These are phyloP conservation scores for Sporothrix luriei DNA, from an alignment of 2,329 filamentous ascomycete genomes.

Conservation along the genomic window DNA sequence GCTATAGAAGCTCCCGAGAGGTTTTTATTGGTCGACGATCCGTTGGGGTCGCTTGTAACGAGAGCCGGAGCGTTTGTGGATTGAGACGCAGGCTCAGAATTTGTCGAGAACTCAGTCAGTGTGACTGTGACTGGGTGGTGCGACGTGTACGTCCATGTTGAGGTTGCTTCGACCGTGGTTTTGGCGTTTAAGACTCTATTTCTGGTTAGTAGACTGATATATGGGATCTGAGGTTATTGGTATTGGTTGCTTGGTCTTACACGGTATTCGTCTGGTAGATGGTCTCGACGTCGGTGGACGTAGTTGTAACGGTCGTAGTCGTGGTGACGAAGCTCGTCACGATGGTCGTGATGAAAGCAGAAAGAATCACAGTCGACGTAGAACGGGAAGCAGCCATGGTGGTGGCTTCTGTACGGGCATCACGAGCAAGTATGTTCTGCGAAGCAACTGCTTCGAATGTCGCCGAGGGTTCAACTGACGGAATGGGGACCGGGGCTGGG, in stretches of 20 bases:
- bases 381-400: conserved; percentile 25
- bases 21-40: background rate
- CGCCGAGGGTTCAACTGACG: background rate
- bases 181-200: conserved; percentile 34
- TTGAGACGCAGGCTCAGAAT: background rate
- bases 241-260: conserved; percentile 18
- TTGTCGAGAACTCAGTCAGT: conserved; percentile 32
- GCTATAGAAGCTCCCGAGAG: conserved; percentile 35
- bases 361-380: conserved; percentile 30
- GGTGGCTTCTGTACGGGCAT: conserved; percentile 30
- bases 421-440: conserved; percentile 9
- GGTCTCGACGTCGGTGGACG: conserved; percentile 25
- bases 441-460: background rate
- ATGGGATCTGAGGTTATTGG: background rate
- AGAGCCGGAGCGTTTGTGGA: conserved; percentile 20
- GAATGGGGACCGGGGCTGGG: background rate
- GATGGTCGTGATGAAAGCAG: conserved; percentile 29
- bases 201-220: background rate
- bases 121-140: conserved; percentile 34
- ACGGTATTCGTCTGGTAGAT: conserved; percentile 32
- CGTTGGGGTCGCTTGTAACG: background rate
- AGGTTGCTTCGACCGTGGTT: conserved; percentile 35
- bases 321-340: conserved; percentile 15
- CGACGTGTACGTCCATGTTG: conserved; percentile 34
- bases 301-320: conserved; percentile 26